A percentile compares a stretch with the other conserved stretches of the same genome.
phyloP scores from a whole-genome alignment of 2,329 filamentous ascomycete genomes.

The Neonectria sp. region DNA sequence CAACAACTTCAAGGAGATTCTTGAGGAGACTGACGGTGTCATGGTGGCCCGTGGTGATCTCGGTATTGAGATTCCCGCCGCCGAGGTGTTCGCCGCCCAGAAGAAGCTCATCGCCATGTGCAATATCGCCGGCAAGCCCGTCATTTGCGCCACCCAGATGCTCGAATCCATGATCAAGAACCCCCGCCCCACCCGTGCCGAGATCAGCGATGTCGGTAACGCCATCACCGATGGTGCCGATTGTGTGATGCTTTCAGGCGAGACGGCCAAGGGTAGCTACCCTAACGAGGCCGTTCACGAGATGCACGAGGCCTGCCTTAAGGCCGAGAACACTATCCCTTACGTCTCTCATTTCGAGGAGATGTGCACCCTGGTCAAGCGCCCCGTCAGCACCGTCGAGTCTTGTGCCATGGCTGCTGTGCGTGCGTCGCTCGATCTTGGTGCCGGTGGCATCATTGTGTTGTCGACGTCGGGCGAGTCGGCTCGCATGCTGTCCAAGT shows the following conservation, averaged over 20 bases:
- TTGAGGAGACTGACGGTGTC: constrained; percentile 96
- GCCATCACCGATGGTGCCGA: constrained; percentile 97
- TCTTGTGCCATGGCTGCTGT: constrained; percentile 98
- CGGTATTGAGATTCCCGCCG: constrained; percentile 98
- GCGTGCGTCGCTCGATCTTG: constrained; percentile 94
- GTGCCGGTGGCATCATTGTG: constrained; percentile 95
- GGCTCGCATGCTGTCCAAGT: constrained; percentile 96
- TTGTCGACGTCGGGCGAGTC: constrained; percentile 96
- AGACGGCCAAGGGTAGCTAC: constrained; percentile 98
- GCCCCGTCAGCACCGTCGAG: constrained; percentile 90
- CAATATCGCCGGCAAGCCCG: constrained; percentile 98
- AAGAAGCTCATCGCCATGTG: constrained; percentile 99
- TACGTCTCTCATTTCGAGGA: constrained; percentile 98
- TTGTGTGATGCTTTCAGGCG: constrained; percentile 99
- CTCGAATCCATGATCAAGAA: constrained; percentile 99
- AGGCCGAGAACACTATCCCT: constrained; percentile 97
- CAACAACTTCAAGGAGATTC: constrained; percentile 99
- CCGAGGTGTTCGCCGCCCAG: constrained; percentile 98
- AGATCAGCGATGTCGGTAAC: constrained; percentile 99
- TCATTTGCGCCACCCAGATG: constrained; percentile 99
- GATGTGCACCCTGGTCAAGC: constrained; percentile 85
- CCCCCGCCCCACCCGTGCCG: constrained; percentile 95
- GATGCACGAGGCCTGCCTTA: constrained; percentile 98
- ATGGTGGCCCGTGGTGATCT: constrained; percentile 98
- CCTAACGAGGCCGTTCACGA: constrained; percentile 92